Evolutionary conservation across 1,139 yeast genomes (phyloP).

Genomic region (Eremothecium coryli): DNA sequence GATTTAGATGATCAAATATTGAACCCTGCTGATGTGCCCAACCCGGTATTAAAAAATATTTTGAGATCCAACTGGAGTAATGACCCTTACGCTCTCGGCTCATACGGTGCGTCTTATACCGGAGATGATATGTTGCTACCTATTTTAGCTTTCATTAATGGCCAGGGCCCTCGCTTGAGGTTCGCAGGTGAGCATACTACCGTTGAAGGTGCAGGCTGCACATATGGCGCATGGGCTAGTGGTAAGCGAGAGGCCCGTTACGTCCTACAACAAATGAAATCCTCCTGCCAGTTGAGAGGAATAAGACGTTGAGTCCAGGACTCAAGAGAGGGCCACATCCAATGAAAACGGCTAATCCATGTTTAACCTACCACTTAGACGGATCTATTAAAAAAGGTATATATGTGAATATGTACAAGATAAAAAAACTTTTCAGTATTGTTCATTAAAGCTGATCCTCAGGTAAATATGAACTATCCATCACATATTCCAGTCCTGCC

Average conservation of each 20-base stretch:
- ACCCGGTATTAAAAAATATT: constrained; percentile 43
- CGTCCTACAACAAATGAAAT: constrained; percentile 21
- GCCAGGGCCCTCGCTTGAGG: constrained; percentile 46
- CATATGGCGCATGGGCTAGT: constrained; percentile 67
- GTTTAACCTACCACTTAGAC: too few species aligned
- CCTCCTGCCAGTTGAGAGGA: too few species aligned
- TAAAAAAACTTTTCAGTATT: background rate
- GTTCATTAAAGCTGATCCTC: background rate
- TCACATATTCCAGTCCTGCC: background rate
- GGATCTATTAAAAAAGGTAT: too few species aligned
- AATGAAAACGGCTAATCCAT: too few species aligned
- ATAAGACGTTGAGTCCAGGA: too few species aligned
- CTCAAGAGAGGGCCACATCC: too few species aligned
- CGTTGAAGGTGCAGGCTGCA: constrained; percentile 74
- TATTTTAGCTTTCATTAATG: constrained; percentile 47
- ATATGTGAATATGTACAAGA: background rate
- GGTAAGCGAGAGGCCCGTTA: constrained; percentile 60
- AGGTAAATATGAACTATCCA: too few species aligned
- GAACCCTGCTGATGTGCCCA: constrained; percentile 7
- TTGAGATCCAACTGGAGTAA: constrained; percentile 60
- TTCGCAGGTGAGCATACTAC: constrained; percentile 85
- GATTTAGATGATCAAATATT: constrained; percentile 12
- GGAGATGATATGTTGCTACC: constrained; percentile 59
- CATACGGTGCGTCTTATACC: constrained; percentile 60
- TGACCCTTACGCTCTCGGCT: constrained; percentile 62